These are phyloP conservation scores for Capsicum baccatum DNA, from an alignment of 257 asterid species.

Conservation along the genomic window DNA sequence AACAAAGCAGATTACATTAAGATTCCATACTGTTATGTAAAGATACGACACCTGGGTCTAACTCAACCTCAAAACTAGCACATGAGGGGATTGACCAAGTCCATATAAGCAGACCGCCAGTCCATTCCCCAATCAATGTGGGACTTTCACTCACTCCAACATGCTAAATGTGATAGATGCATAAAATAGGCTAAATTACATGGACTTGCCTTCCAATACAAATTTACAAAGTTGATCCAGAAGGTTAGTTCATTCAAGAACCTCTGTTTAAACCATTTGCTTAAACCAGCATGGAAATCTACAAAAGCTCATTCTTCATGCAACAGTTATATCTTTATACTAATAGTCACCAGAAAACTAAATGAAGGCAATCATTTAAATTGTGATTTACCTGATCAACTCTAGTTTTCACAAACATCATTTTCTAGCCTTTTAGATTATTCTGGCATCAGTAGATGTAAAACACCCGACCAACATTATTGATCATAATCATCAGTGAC, in stretches of 20 bases:
- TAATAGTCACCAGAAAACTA: neutral
- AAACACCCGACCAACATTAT: neutral
- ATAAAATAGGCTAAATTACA: neutral
- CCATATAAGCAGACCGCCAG: no score
- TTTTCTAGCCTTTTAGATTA: neutral
- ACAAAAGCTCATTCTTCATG: neutral
- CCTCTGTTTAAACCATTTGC: neutral
- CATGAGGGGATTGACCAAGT: no score
- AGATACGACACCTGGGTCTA: no score
- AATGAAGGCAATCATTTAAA: neutral
- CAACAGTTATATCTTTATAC: neutral
- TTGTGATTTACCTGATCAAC: conserved; percentile 8
- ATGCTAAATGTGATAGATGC: neutral
- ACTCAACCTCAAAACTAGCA: no score
- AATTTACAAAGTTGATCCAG: neutral
- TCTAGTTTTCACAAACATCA: neutral
- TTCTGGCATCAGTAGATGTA: neutral
- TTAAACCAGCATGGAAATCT: neutral
- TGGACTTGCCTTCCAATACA: neutral
- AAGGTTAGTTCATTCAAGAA: neutral
- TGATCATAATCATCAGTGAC: neutral
- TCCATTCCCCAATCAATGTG: no score
- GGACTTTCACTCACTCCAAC: no score
- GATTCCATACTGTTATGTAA: neutral
- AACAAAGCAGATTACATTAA: neutral